Evolutionary conservation across 495 filamentous ascomycete genomes (phyloP).

Genomic region (Penicillium atrosanguineum): DNA sequence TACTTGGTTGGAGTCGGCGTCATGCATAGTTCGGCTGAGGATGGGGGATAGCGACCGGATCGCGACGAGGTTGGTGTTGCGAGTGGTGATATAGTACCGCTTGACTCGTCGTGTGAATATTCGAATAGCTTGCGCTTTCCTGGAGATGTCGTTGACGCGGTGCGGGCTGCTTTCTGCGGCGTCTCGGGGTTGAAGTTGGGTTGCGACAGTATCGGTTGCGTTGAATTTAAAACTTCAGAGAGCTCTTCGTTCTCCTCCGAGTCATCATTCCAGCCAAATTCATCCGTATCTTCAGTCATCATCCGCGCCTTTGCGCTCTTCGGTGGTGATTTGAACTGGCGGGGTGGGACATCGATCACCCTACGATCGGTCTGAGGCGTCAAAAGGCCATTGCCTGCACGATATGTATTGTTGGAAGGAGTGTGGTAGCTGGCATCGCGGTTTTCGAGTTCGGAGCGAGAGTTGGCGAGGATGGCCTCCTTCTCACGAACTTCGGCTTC

Average conservation of each 20-base stretch:
- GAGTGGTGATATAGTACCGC: slow-evolving; percentile 12
- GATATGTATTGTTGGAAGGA: slow-evolving; percentile 14
- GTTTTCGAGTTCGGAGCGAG: slow-evolving; percentile 34
- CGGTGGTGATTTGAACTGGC: slow-evolving; percentile 24
- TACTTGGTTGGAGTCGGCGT: slow-evolving; percentile 54
- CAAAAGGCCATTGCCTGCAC: slow-evolving; percentile 23
- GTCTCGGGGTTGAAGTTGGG: slow-evolving; percentile 18
- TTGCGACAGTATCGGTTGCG: slow-evolving; percentile 19
- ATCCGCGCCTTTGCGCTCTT: slow-evolving; percentile 36
- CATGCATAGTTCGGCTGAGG: slow-evolving; percentile 32
- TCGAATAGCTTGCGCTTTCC: slow-evolving; percentile 51
- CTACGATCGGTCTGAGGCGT: slow-evolving; percentile 37
- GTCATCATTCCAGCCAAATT: slow-evolving; percentile 46
- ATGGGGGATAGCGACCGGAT: slow-evolving; percentile 22
- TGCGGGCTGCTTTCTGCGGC: slow-evolving; percentile 41
- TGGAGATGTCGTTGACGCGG: slow-evolving; percentile 46
- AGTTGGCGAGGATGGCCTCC: slow-evolving; percentile 49
- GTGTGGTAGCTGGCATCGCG: slow-evolving; percentile 20
- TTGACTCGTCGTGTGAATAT: slow-evolving; percentile 3
- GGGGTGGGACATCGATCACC: slow-evolving; percentile 16
- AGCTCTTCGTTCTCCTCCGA: slow-evolving; percentile 33
- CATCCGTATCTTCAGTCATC: slow-evolving; percentile 43
- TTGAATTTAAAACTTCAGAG: slow-evolving; percentile 8
- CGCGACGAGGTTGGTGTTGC: slow-evolving; percentile 22
- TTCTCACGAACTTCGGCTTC: slow-evolving; percentile 59